Percentiles rank a stretch among this genome's conserved stretches.
These are phyloP conservation scores for Raddia distichophylla DNA, from an alignment of 176 grass and related monocot genomes.

Conservation along the genomic window DNA sequence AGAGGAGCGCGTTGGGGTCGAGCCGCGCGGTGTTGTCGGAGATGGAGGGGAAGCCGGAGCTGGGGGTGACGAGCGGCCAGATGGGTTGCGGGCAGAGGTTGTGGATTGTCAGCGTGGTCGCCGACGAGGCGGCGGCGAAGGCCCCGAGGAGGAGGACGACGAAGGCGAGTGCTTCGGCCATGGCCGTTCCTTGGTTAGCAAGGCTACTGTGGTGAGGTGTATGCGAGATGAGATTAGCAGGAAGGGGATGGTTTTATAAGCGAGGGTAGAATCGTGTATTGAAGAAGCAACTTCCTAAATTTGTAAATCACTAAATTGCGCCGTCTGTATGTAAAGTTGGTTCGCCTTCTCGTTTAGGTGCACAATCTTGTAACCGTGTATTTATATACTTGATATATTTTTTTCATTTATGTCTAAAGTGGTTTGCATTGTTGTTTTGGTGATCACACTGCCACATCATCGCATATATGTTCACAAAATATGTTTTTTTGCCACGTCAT, in stretches of 20 bases:
- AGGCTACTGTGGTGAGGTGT: not conserved
- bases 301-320: too few relatives aligned
- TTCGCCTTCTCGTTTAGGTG: too few relatives aligned
- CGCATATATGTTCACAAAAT: too few relatives aligned
- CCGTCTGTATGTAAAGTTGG: too few relatives aligned
- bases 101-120: conserved; percentile 50
- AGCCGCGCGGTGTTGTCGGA: conserved; percentile 54
- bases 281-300: too few relatives aligned
- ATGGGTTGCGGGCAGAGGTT: conserved; percentile 55
- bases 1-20: conserved; percentile 41
- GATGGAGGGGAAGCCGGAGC: conserved; percentile 48
- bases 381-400: too few relatives aligned
- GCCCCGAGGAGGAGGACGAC: not conserved
- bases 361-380: too few relatives aligned
- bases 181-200: not conserved
- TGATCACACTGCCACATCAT: too few relatives aligned
- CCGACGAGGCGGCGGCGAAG: not conserved
- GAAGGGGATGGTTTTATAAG: conserved; percentile 21
- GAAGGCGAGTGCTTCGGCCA: conserved; percentile 19
- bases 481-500: too few relatives aligned
- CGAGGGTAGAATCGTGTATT: not conserved
- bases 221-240: not conserved
- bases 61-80: conserved; percentile 55
- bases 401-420: too few relatives aligned
- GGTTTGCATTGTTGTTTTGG: too few relatives aligned